Evolutionary conservation across 192 early-diverging fungal genomes (phyloP).

Genomic region (Coemansia reversa): DNA sequence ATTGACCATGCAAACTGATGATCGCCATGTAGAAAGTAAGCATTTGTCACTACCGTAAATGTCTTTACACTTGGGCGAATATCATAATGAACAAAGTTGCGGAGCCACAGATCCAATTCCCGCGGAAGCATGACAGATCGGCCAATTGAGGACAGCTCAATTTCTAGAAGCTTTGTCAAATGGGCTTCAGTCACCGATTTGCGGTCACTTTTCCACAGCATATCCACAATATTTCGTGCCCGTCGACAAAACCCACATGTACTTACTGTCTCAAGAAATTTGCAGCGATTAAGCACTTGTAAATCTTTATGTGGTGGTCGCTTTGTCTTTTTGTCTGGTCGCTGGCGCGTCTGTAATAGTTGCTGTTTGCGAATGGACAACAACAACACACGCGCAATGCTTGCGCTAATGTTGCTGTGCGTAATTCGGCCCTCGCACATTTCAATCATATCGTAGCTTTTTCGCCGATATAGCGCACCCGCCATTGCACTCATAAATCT

Average conservation of each 20-base stretch:
- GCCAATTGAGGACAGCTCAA: slow-evolving; percentile 10
- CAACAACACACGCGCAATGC: slow-evolving; percentile 10
- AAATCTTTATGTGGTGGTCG: too few relatives aligned
- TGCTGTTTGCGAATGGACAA: slow-evolving; percentile 22
- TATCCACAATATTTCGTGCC: slow-evolving; percentile 15
- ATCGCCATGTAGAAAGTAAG: slow-evolving; percentile 18
- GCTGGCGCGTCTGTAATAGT: too few relatives aligned
- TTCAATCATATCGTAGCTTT: slow-evolving; percentile 4
- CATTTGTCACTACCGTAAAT: slow-evolving; percentile 19
- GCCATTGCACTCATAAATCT: background rate
- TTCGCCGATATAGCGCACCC: background rate
- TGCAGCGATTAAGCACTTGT: too few relatives aligned
- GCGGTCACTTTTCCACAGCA: slow-evolving; percentile 6
- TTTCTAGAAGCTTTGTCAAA: slow-evolving; percentile 27
- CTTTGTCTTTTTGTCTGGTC: too few relatives aligned
- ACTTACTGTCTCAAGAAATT: too few relatives aligned
- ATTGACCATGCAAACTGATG: slow-evolving; percentile 14
- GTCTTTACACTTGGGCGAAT: slow-evolving; percentile 15
- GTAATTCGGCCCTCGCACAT: background rate
- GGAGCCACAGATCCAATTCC: slow-evolving; percentile 17
- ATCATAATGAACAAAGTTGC: slow-evolving; percentile 2
- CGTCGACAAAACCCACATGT: background rate
- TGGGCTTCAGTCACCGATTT: slow-evolving; percentile 9
- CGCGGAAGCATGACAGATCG: slow-evolving; percentile 4
- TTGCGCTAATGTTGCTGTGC: background rate